Conservation (phyloP, 768 basidiomycete species). For the Amanita exitialis region DNA sequence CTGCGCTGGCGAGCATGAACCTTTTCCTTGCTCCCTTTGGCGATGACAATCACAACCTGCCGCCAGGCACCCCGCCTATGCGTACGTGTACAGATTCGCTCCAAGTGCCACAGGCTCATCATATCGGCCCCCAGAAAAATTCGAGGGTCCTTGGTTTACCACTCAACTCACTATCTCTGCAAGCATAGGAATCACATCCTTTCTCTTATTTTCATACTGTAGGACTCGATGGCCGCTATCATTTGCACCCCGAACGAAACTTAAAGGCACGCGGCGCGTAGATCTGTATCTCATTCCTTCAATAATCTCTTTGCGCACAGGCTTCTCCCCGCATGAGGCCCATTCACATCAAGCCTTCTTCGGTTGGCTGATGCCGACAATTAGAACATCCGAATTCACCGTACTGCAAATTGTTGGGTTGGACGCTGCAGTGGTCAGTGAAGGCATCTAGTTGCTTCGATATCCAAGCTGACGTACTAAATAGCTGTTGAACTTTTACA, state of each 20-base stretch:
- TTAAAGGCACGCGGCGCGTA: constrained; percentile 51
- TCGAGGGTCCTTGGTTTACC: constrained; percentile 92
- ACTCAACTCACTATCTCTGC: constrained; percentile 80
- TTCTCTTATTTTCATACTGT: constrained; percentile 83
- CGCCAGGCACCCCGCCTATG: constrained; percentile 59
- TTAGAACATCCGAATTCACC: constrained; percentile 84
- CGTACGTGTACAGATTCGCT: constrained; percentile 24
- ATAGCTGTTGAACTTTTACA: constrained; percentile 90
- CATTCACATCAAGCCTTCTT: constrained; percentile 83
- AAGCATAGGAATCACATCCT: constrained; percentile 67
- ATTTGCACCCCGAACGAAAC: constrained; percentile 88
- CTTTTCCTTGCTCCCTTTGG: constrained; percentile 11
- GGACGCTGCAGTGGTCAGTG: constrained; percentile 86
- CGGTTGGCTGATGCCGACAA: constrained; percentile 93
- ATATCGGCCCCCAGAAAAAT: constrained; percentile 40
- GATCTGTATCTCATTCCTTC: constrained; percentile 3
- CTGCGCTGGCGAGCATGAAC: constrained; percentile 5
- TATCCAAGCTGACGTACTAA: background rate
- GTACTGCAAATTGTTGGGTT: constrained; percentile 94
- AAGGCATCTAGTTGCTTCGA: background rate
- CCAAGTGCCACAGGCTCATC: background rate
- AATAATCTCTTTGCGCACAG: constrained; percentile 25
- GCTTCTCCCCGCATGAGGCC: constrained; percentile 90
- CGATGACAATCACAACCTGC: constrained; percentile 31
- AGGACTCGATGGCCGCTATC: constrained; percentile 82